Evolutionary conservation across 345 rosid species (phyloP), one percentile per base, ranked within the genome.

Genomic region (Bretschneidera sinensis): DNA sequence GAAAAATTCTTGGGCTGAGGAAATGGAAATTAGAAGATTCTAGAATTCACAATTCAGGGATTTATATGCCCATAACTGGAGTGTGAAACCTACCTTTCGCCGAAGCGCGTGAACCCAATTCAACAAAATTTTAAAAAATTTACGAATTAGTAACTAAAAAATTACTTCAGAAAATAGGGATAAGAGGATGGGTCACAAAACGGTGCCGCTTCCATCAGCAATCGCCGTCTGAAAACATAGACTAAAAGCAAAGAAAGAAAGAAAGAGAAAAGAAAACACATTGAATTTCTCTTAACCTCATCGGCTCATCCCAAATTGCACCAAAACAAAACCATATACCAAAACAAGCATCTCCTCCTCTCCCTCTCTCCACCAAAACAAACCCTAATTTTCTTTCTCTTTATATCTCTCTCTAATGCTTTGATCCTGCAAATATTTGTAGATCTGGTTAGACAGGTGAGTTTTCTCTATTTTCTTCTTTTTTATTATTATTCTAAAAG

Each of bases 401-500:
- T 16, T 22, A 22, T 39, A 53, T 43, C 24, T 16, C 58, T 6
- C 9, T 21, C 14, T 59, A 60, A 67, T 72, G 76, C 22, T 55
- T 19, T 70, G 70, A 73, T 73, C 61, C 50, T 17, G 35, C 16
- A 25, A 43, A 20, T 56, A 47, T 35, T 55, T 52, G 23, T 55
- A 62, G 76, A 71, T 79, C 81, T 68, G 72, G 31, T 58, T 49
- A 22, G 17, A 1, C 58, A 45, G 78, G 82, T 70, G 17, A 18
- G 68, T n/a, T 17, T 19, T 23, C 21, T 54, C 10, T 43, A 17
- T 25, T 13, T 50, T 23, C 17, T 35, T 59, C 15, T 20, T 0
- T 33, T 39, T 39, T 31, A n/a, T 6, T 19, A 23, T 18, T 43
- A 2, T 21, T 35, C 51, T 43, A 1, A 1, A 5, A 1, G n/a